Base-by-base conservation (phyloP, 139 green algal species). In the Auxenochlorella pyrenoidosa region DNA sequence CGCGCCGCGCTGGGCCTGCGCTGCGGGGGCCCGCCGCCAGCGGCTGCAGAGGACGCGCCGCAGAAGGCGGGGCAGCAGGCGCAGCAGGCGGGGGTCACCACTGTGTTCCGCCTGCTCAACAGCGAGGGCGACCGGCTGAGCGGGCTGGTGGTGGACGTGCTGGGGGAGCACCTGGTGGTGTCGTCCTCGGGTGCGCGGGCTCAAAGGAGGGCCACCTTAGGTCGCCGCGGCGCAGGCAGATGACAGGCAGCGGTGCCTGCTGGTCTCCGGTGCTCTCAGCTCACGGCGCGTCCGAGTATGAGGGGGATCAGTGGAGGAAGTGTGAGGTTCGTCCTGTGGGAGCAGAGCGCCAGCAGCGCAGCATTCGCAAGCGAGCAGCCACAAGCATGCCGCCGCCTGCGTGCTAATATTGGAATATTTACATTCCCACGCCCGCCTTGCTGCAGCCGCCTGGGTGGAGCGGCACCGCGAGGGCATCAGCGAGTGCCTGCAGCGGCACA, bases 91-190 rank as follows among this genome's bases (percentile, higher is more conserved):
- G 30, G 12, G 40, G 36, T 30, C 40, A 95, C 92, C 1, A 93
- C 83, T 44, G 93, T 94, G 36, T 94, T 92, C 77, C 89, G 95
- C 19, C 91, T 98, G 66, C 36, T 96, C 60, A 97, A 98, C 90
- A 94, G 93, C 58, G 96, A 98, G 83, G 96, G 96, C 1, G 96
- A 98, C 90, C 78, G 91, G 38, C 92, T 98, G 71, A 95, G 89
- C 0, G 96, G 96, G 3, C 88, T 96, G 43, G 81, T 94, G 19
- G 92, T 94, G 60, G 93, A 96, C 72, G 60, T 91, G 18, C 60
- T 93, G 28, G 85, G 89, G 19, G 63, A 77, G 40, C 63, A 85
- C 63, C 41, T 85, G 40, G 63, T 76, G 63, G 80, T 85, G 40
- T 44, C 80, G 1, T 85, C 80, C 28, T 85, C 80, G 47, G 47